These are phyloP conservation scores for Musa acuminata DNA, from an alignment of 176 grass and related monocot species.

Conservation along the genomic window DNA sequence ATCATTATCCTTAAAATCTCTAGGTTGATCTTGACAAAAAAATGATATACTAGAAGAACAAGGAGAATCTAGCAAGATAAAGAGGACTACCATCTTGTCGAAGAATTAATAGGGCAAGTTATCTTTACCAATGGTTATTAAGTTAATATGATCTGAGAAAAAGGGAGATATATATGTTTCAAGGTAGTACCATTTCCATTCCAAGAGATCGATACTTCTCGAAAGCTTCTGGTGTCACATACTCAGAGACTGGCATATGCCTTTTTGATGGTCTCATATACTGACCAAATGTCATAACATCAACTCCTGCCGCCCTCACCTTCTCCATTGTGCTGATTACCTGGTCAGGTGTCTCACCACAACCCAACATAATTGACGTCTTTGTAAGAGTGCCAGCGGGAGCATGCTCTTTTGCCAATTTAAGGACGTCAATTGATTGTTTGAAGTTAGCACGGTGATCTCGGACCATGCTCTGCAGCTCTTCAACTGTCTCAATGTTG, in stretches of 20 bases:
- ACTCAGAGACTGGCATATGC: conserved; percentile 96
- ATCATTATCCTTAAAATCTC: not conserved
- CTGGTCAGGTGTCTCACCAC: conserved; percentile 82
- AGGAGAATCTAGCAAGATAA: too few relatives aligned
- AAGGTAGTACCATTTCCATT: conserved; percentile 66
- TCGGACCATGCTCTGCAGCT: conserved; percentile 67
- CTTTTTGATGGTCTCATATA: conserved; percentile 97
- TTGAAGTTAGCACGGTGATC: conserved; percentile 89
- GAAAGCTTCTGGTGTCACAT: conserved; percentile 88
- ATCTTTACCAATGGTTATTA: too few relatives aligned
- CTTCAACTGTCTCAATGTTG: conserved; percentile 98
- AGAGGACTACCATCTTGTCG: too few relatives aligned
- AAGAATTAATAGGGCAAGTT: not conserved
- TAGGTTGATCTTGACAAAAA: too few relatives aligned
- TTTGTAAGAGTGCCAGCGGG: conserved; percentile 85
- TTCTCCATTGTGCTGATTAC: conserved; percentile 92
- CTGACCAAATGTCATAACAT: conserved; percentile 97
- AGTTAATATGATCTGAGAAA: not conserved
- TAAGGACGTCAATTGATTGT: conserved; percentile 85
- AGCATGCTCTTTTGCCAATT: conserved; percentile 89
- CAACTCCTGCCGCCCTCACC: conserved; percentile 76
- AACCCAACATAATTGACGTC: conserved; percentile 91
- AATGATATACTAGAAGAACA: too few relatives aligned
- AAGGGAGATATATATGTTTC: not conserved
- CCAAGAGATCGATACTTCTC: conserved; percentile 68